Conservation (phyloP, 1,284 basidiomycete genomes). For the Microbotryomycetes sp. region DNA sequence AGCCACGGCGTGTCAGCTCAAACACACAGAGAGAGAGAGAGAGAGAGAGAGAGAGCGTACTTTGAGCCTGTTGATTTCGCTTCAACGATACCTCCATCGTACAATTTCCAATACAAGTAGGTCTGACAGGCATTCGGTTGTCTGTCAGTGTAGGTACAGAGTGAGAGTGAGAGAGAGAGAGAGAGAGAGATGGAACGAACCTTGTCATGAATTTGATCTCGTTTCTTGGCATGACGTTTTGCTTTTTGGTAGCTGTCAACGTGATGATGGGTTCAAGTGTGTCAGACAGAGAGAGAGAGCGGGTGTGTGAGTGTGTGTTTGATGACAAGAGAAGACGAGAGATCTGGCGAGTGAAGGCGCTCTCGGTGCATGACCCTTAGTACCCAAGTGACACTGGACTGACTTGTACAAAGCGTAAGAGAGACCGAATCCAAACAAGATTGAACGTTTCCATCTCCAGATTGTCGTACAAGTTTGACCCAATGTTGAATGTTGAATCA, state of each 20-base stretch:
- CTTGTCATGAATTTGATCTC: constrained; percentile 32
- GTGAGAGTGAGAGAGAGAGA: not conserved
- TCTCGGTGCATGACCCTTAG: no score
- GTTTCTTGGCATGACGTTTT: constrained; percentile 18
- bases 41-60: constrained; percentile 1
- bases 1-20: not conserved
- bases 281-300: no score
- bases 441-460: constrained; percentile 16
- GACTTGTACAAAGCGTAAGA: constrained; percentile 14
- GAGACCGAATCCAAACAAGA: constrained; percentile 12
- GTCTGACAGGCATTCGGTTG: constrained; percentile 2
- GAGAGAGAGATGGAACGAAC: not conserved
- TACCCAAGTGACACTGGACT: constrained; percentile 1
- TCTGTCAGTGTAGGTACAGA: not conserved
- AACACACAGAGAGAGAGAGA: not conserved
- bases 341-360: not conserved
- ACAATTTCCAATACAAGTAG: constrained; percentile 38
- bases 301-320: no score
- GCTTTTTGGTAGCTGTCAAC: constrained; percentile 27
- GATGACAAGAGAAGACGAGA: no score
- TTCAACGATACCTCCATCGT: constrained; percentile 37
- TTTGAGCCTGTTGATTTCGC: constrained; percentile 30
- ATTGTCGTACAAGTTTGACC: not conserved
- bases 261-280: not conserved
- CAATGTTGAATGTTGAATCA: not conserved